Conservation (phyloP, 2,329 filamentous ascomycete genomes). For the Cryphonectria naterciae region DNA sequence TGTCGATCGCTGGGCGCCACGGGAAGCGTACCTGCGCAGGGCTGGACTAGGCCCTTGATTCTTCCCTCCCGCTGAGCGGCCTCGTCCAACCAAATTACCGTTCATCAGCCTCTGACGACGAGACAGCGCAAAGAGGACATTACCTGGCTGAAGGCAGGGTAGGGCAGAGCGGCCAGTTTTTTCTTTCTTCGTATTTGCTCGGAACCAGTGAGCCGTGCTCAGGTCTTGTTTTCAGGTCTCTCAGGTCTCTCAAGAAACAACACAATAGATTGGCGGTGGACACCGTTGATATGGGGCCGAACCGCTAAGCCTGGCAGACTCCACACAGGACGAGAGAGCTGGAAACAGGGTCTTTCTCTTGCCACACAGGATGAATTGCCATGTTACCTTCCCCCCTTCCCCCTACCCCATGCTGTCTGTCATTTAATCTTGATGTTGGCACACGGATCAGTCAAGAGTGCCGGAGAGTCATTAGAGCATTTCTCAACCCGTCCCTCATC, state of each 20-base stretch:
- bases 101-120: not conserved
- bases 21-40: slow-evolving; percentile 14
- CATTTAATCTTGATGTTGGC: not conserved
- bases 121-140: not conserved
- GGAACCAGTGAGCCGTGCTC: not conserved
- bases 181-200: not conserved
- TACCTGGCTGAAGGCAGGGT: not conserved
- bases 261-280: slow-evolving; percentile 3
- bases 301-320: slow-evolving; percentile 3
- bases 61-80: no score
- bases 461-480: not conserved
- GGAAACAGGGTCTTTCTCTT: not conserved
- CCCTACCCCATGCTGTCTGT: not conserved
- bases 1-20: slow-evolving; percentile 1
- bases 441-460: not conserved
- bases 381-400: not conserved
- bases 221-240: not conserved
- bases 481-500: not conserved
- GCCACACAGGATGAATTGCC: not conserved
- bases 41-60: not conserved
- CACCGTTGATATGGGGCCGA: slow-evolving; percentile 5
- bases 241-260: slow-evolving; percentile 2
- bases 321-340: not conserved
- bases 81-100: not conserved
- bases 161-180: not conserved